Evolutionary conservation across 208 protist species (phyloP).

Genomic region (Trichomonas tenax): DNA sequence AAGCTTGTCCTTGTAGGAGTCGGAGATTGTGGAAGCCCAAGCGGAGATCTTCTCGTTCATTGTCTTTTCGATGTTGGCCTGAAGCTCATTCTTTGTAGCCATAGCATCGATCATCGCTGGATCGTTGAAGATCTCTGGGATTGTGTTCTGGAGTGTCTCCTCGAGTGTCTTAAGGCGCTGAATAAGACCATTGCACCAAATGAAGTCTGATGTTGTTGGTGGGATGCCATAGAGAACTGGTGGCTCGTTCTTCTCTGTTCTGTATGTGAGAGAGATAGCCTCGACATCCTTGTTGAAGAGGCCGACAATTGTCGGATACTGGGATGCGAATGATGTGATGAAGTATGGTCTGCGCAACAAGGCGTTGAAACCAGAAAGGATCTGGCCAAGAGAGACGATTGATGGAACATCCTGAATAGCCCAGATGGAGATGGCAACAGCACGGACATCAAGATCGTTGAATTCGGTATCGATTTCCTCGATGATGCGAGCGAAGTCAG

Average conservation of each 20-base stretch:
- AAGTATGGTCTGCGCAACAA: slow-evolving; percentile 70
- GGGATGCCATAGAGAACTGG: slow-evolving; percentile 69
- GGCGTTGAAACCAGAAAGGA: slow-evolving; percentile 16
- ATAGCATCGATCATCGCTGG: slow-evolving; percentile 23
- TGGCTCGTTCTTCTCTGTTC: slow-evolving; percentile 35
- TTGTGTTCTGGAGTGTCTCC: slow-evolving; percentile 36
- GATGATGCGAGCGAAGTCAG: neutral
- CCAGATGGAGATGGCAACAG: neutral
- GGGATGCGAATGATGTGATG: slow-evolving; percentile 72
- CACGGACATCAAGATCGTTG: neutral
- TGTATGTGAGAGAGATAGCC: slow-evolving; percentile 61
- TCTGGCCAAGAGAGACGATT: neutral
- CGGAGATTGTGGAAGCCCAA: slow-evolving; percentile 67
- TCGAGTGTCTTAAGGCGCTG: slow-evolving; percentile 71
- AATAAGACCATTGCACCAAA: slow-evolving; percentile 68
- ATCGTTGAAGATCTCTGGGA: slow-evolving; percentile 6
- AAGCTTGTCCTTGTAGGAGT: slow-evolving; percentile 69
- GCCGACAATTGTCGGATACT: slow-evolving; percentile 57
- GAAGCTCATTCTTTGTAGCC: slow-evolving; percentile 10
- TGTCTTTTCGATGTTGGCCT: slow-evolving; percentile 20
- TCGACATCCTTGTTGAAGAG: slow-evolving; percentile 56
- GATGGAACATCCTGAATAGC: slow-evolving; percentile 11
- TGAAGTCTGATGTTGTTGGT: slow-evolving; percentile 64
- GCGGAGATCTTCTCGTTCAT: slow-evolving; percentile 48
- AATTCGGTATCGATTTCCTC: neutral